Base-by-base conservation (phyloP, 2,329 filamentous ascomycete genomes). In the Trichoderma oligosporum region DNA sequence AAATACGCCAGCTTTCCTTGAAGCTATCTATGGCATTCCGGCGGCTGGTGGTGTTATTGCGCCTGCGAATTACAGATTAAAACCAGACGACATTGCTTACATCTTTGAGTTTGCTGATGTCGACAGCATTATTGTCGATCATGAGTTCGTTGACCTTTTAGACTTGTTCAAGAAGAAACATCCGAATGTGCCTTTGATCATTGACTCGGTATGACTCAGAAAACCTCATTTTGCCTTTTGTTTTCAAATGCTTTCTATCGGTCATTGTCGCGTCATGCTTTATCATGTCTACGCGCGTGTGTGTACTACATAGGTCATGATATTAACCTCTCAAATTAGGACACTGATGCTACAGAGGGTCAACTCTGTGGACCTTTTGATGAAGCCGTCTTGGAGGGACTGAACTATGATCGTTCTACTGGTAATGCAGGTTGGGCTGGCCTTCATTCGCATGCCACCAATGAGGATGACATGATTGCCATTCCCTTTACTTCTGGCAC, bases 401-500 rank as follows among this genome's bases (percentile, higher is more conserved):
- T 95, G 60, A 78, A 79, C 36, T 81, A 88, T 70, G 94, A 97
- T 69, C 69, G 69, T 1, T 75, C 81, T n/a, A 81, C 76, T 5
- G 89, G 88, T 2, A 70, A 67, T 25, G 81, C 82, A 47, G 91
- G 89, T 20, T 99, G 94, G 93, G 79, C 78, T 12, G 89, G 83
- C 0, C 79, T 97, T 22, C 81, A 89, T 61, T 79, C 83, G 1
- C 86, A 91, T 63, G 82, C 82, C 3, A 75, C 79, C 1, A 81
- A 91, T 65, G 94, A 99, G 70, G 87, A 96, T 63, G 85, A 84
- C 60, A 81, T 90, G 64, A 81, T 97, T 60, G 91, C 92, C 3
- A 84, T 99, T 56, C 90, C 93, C 1, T 97, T 97, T 71, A 99
- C 94, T 0, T 94, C 88, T 25, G 93, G 93, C 4, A 97, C 94